phyloP scores from a whole-genome alignment of 177 flowering plant species.

The Tripterygium wilfordii region DNA sequence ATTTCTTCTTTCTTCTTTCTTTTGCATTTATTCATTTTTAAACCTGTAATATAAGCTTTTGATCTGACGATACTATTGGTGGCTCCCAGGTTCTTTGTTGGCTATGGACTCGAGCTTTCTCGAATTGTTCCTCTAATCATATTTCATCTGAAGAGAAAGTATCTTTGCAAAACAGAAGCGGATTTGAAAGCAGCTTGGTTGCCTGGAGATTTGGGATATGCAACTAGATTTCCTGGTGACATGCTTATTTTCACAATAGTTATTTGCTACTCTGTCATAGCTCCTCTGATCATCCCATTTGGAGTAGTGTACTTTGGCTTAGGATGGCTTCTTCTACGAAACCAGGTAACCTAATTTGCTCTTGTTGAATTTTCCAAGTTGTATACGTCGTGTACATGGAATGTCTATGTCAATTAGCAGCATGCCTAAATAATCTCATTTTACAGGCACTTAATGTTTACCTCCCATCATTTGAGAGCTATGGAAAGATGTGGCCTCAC shows the following conservation, averaged over 20 bases:
- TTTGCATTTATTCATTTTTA: not conserved
- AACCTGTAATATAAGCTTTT: not conserved
- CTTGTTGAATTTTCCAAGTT: no score
- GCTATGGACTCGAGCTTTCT: conserved; percentile 91
- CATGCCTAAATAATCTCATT: not conserved
- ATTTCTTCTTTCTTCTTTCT: not conserved
- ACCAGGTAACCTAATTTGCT: conserved; percentile 53
- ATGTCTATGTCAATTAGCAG: no score
- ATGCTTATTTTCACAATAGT: conserved; percentile 70
- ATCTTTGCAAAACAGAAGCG: conserved; percentile 81
- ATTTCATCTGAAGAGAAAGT: conserved; percentile 76
- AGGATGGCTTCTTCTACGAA: conserved; percentile 89
- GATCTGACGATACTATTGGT: not conserved
- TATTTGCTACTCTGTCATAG: conserved; percentile 80
- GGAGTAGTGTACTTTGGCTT: conserved; percentile 76
- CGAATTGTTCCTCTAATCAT: conserved; percentile 77
- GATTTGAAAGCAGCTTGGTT: conserved; percentile 87
- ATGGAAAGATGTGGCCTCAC: conserved; percentile 98
- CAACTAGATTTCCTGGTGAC: conserved; percentile 73
- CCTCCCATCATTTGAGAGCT: conserved; percentile 84
- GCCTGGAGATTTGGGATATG: conserved; percentile 78
- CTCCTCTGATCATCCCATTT: conserved; percentile 84
- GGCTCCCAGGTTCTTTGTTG: conserved; percentile 76
- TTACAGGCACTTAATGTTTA: conserved; percentile 80
- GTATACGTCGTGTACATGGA: no score